Evolutionary conservation across 768 basidiomycete genomes (phyloP).

Genomic region (Trametes cinnabarina): DNA sequence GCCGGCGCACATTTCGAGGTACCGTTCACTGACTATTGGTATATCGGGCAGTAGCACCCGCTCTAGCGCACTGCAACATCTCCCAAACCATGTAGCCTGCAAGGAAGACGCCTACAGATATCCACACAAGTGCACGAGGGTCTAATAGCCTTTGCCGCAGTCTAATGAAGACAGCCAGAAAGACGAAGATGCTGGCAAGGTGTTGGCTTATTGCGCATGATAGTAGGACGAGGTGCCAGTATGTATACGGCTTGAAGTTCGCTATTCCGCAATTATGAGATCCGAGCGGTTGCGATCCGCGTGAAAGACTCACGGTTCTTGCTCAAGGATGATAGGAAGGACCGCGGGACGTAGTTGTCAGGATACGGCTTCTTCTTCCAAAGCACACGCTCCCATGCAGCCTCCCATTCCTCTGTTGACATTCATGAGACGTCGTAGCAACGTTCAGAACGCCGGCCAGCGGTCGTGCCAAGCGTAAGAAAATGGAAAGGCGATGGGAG

Average conservation of each 20-base stretch:
- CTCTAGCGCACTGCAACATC: constrained; percentile 40
- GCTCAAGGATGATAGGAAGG: constrained; percentile 76
- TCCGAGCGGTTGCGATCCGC: neutral
- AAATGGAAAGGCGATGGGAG: neutral
- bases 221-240: constrained; percentile 66
- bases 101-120: constrained; percentile 58
- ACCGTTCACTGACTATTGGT: constrained; percentile 33
- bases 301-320: constrained; percentile 62
- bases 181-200: constrained; percentile 74
- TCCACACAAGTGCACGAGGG: constrained; percentile 65
- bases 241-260: constrained; percentile 77
- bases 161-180: constrained; percentile 75
- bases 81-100: constrained; percentile 65
- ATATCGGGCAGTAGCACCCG: constrained; percentile 22
- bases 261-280: constrained; percentile 43
- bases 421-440: constrained; percentile 23
- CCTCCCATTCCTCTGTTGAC: constrained; percentile 45
- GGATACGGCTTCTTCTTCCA: constrained; percentile 75
- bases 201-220: constrained; percentile 84
- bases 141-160: constrained; percentile 64
- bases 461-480: constrained; percentile 14
- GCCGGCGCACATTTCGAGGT: neutral
- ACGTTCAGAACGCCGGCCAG: constrained; percentile 15
- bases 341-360: constrained; percentile 81
- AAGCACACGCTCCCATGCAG: constrained; percentile 68